Evolutionary conservation across 1,284 basidiomycete species (phyloP), one percentile per base, ranked within the genome.

Genomic region (Ustilago crameri): DNA sequence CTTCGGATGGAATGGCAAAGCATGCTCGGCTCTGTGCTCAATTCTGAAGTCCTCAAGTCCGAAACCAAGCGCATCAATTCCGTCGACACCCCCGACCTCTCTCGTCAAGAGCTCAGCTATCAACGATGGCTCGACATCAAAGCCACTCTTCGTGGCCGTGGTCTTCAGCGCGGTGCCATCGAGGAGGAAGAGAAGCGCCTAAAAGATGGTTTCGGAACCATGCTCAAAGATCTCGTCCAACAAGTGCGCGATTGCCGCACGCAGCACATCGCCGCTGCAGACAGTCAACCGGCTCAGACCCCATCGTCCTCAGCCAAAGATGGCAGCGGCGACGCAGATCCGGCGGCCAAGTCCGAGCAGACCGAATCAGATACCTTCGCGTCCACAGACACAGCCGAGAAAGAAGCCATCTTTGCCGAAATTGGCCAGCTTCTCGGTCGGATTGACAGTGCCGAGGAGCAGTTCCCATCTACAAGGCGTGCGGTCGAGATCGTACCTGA

Each of bases 71-170:
- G 81, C 26, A 83, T 83, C 69, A 74, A 85, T 87, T 83, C 73
- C 10, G 82, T 77, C 47, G 83, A 83, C 35, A 78, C 67, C 46
- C 80, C 74, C 34, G 78, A 65, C 55, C 73, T 62, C 40, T 72
- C 66, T 37, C 64, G 75, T 14, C 56, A 69, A 32, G 74, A 82
- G 53, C 60, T 80, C 41, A 79, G 84, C 61, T 83, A 85, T 53
- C 67, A 80, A 88, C 90, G 79, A 87, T 98, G 95, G 95, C 87
- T 95, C 71, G 92, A 92, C 58, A 88, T 98, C 45, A 89, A 93
- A 42, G 95, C 96, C 37, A 91, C 89, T 74, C 87, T 96, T 37
- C 88, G 93, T 75, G 91, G 90, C 3, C 51, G 74, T 17, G 66
- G 65, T 17, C 37, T 72, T 24, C 59, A 60, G 14, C 56, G 60